Evolutionary conservation across 306 rosid species (phyloP), one percentile per base, ranked within the genome.

Genomic region (Rubus idaeus): DNA sequence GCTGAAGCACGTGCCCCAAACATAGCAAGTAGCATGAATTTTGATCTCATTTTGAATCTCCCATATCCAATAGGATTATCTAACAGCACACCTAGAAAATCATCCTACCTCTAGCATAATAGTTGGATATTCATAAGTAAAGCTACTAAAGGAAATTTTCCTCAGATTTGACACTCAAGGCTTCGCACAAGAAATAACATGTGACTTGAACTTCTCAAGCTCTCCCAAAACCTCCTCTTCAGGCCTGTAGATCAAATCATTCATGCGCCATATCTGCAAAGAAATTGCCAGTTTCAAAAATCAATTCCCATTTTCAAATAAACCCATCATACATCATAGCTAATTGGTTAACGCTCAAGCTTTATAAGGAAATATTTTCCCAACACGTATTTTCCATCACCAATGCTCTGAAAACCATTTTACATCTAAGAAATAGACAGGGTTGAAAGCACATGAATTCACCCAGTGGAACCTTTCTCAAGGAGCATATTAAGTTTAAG

Each of bases 191-290:
- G 90, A 87, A 53, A 91, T 86, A 47, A 96, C 98, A 45, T 96
- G 99, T 5, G 98, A 78, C 87, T 91, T 96, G 87, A 96, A 96
- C 77, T 93, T 91, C 88, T 96, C 99, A 30, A 96, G 90, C 91
- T 96, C 98, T 8, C 87, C 93, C 80, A 96, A 78, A 83, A 96
- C 99, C 86, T 91, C 99, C 3, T 96, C 97, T 77, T 96, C 99
- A 0, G 99, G 98, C 82, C 99, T 77, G 88, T 96, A 96, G 63
- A 96, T 88, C 85, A 96, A 82, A 73, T 96, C 99, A 73, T 96
- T 96, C 98, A 96, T 91, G 78, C 99, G 97, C 99, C 99, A 96
- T 83, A 96, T 96, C 99, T 96, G 90, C 88, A 85, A 18, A 46
- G 39, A 81, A 49, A 57, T 70, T 44, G 14, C 79, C 50, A 26